phyloP scores from a whole-genome alignment of 2,329 filamentous ascomycete species.

The Colletotrichum viniferum region DNA sequence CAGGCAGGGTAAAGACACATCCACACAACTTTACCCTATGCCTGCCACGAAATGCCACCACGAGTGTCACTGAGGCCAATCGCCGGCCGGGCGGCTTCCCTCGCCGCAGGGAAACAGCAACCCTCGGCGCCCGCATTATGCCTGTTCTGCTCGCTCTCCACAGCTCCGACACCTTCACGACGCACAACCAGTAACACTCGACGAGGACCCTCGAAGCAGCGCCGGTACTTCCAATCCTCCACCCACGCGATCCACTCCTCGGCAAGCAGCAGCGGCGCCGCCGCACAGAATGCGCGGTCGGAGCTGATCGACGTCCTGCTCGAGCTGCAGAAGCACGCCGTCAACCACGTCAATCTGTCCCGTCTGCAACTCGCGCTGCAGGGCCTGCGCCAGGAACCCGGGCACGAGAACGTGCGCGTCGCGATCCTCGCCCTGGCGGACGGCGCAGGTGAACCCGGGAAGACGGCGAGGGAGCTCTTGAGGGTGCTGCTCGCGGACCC shows the following conservation, averaged over 20 bases:
- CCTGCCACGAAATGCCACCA: conserved; percentile 28
- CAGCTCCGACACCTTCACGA: neutral
- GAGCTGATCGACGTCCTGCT: conserved; percentile 65
- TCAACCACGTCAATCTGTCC: conserved; percentile 69
- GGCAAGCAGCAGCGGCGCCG: neutral
- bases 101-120: neutral
- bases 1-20: neutral
- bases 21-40: neutral
- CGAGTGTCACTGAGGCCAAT: conserved; percentile 32
- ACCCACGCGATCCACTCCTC: neutral
- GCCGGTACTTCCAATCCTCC: conserved; percentile 10
- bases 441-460: conserved; percentile 37
- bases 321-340: conserved; percentile 64
- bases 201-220: conserved; percentile 21
- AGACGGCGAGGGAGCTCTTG: conserved; percentile 67
- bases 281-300: conserved; percentile 40
- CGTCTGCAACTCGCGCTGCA: conserved; percentile 73
- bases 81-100: conserved; percentile 23
- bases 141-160: conserved; percentile 23
- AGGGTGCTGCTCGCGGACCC: conserved; percentile 75
- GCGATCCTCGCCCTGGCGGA: conserved; percentile 57
- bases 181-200: neutral
- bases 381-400: conserved; percentile 61
- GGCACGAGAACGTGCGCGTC: conserved; percentile 62
- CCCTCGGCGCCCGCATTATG: conserved; percentile 15